phyloP scores from a whole-genome alignment of 2,329 filamentous ascomycete species.

The Colletotrichum sp. region DNA sequence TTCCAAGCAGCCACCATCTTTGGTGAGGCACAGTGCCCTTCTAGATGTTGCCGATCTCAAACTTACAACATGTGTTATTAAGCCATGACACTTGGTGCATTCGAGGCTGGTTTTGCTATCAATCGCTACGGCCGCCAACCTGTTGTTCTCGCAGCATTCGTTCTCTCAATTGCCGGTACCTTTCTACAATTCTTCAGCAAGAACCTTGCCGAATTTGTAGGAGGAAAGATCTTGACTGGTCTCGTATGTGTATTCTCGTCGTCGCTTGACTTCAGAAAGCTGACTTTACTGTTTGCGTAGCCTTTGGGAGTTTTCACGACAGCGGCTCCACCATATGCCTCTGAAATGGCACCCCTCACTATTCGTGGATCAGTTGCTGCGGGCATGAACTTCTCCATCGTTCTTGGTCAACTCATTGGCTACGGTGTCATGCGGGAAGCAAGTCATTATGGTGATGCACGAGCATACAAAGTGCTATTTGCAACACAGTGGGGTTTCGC shows the following conservation, averaged over 20 bases:
- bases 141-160: not conserved
- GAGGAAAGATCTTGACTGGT: not conserved
- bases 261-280: not conserved
- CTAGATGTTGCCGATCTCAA: not conserved
- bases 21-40: not conserved
- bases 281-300: not conserved
- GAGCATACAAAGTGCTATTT: slow-evolving; percentile 31
- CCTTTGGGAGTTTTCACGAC: slow-evolving; percentile 16
- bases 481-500: slow-evolving; percentile 32
- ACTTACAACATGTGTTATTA: not conserved
- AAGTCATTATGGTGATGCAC: slow-evolving; percentile 26
- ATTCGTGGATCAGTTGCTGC: slow-evolving; percentile 28
- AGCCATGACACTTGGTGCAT: not conserved
- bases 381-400: slow-evolving; percentile 26
- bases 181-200: not conserved
- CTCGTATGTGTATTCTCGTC: not conserved
- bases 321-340: slow-evolving; percentile 25
- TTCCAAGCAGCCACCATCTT: slow-evolving; percentile 44
- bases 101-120: not conserved
- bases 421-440: slow-evolving; percentile 27
- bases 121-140: not conserved
- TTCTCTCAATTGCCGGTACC: not conserved
- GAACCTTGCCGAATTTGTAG: not conserved
- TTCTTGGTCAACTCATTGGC: slow-evolving; percentile 13
- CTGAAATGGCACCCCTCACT: slow-evolving; percentile 27